A percentile compares a stretch with the other conserved stretches of the same genome.
These are phyloP conservation scores for Cyphellophora europaea DNA, from an alignment of 2,329 filamentous ascomycete genomes.

Conservation along the genomic window DNA sequence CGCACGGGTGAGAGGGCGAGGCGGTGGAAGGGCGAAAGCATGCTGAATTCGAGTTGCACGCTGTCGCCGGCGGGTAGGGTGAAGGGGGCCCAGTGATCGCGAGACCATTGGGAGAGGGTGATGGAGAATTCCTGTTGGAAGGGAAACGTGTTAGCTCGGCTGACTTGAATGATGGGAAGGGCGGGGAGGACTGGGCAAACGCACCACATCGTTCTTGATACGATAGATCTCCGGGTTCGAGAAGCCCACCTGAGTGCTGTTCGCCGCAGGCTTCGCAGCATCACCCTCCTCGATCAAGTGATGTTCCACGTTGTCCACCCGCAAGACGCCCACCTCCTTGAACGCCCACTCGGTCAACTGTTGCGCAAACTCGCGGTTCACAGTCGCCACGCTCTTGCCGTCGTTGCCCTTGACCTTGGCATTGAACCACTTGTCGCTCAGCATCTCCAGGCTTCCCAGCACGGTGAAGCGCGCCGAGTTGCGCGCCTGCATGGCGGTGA, in stretches of 20 bases:
- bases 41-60: constrained; percentile 92
- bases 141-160: constrained; percentile 22
- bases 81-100: constrained; percentile 68
- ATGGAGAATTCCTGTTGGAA: constrained; percentile 71
- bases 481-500: constrained; percentile 81
- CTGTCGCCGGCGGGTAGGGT: constrained; percentile 58
- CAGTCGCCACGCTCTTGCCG: constrained; percentile 53
- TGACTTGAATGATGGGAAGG: too few species aligned
- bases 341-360: constrained; percentile 91
- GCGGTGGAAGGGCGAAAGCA: constrained; percentile 96
- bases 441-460: constrained; percentile 74
- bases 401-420: constrained; percentile 57
- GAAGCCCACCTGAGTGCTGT: constrained; percentile 34
- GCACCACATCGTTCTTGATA: constrained; percentile 91
- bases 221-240: constrained; percentile 81
- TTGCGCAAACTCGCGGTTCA: constrained; percentile 78
- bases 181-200: too few species aligned
- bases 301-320: constrained; percentile 76
- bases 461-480: constrained; percentile 87
- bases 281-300: constrained; percentile 41
- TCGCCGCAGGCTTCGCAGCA: constrained; percentile 44
- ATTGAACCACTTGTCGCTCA: constrained; percentile 83
- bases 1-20: constrained; percentile 55
- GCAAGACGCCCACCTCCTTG: constrained; percentile 82
- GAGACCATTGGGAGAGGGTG: constrained; percentile 75